phyloP scores from a whole-genome alignment of 495 filamentous ascomycete genomes.

The Hypoxylon intermedium region DNA sequence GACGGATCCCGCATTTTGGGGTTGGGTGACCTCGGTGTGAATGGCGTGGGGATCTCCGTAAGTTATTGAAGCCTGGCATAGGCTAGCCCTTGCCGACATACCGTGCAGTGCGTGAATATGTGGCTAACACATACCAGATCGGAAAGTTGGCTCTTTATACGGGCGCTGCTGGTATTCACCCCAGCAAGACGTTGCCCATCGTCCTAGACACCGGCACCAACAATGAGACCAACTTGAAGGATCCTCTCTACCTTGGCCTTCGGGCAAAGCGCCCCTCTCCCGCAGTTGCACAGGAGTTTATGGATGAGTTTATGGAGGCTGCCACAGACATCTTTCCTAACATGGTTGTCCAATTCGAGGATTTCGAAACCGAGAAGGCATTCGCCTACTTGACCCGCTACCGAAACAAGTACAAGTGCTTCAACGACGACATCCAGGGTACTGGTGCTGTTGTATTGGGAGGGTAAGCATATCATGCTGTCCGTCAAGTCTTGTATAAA shows the following conservation, averaged over 20 bases:
- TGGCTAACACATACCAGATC: slow-evolving; percentile 52
- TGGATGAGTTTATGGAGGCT: slow-evolving; percentile 97
- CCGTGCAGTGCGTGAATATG: slow-evolving; percentile 13
- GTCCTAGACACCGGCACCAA: slow-evolving; percentile 90
- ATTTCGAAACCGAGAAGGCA: slow-evolving; percentile 91
- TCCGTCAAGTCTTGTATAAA: neutral
- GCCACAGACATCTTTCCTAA: slow-evolving; percentile 85
- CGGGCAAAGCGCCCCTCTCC: slow-evolving; percentile 79
- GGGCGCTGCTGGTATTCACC: slow-evolving; percentile 94
- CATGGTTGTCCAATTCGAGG: slow-evolving; percentile 97
- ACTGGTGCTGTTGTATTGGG: slow-evolving; percentile 94
- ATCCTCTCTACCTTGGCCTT: slow-evolving; percentile 93
- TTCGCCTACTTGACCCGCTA: slow-evolving; percentile 94
- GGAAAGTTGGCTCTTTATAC: slow-evolving; percentile 94
- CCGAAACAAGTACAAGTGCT: slow-evolving; percentile 85
- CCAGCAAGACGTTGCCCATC: slow-evolving; percentile 88
- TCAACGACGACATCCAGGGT: slow-evolving; percentile 99
- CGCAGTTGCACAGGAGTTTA: slow-evolving; percentile 86
- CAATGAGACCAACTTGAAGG: slow-evolving; percentile 85
- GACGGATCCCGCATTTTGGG: slow-evolving; percentile 97
- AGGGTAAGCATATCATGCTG: slow-evolving; percentile 62
- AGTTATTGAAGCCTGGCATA: slow-evolving; percentile 46
- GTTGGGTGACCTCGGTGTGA: slow-evolving; percentile 93
- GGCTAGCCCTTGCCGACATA: slow-evolving; percentile 9
- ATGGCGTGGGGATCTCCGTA: slow-evolving; percentile 98